phyloP scores from a whole-genome alignment of 2,329 filamentous ascomycete species.

The Dactylellina cionopaga region DNA sequence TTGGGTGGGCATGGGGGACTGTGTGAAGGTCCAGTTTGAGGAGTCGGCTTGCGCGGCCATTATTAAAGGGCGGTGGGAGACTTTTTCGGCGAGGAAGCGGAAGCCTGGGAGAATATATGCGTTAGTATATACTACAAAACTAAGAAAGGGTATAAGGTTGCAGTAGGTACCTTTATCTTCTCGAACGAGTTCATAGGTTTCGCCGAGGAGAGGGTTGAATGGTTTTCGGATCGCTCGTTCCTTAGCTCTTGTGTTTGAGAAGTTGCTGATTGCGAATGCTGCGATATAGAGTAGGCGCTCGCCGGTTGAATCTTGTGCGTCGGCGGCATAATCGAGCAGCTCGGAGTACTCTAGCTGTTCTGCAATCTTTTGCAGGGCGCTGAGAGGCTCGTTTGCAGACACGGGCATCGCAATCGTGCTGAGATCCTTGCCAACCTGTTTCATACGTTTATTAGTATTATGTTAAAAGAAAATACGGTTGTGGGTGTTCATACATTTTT shows the following conservation, averaged over 20 bases:
- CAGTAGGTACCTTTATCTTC: slow-evolving; percentile 75
- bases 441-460: background rate
- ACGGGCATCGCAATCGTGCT: slow-evolving; percentile 98
- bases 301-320: slow-evolving; percentile 66
- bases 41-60: slow-evolving; percentile 94
- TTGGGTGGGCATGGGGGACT: slow-evolving; percentile 87
- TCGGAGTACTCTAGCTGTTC: slow-evolving; percentile 92
- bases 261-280: slow-evolving; percentile 88
- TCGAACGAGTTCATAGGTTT: slow-evolving; percentile 92
- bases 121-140: background rate
- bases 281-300: slow-evolving; percentile 85
- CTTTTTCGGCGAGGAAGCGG: slow-evolving; percentile 93
- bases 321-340: slow-evolving; percentile 79
- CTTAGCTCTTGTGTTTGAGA: slow-evolving; percentile 82
- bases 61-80: slow-evolving; percentile 89
- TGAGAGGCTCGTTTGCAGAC: slow-evolving; percentile 91
- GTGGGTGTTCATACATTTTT: slow-evolving; percentile 77
- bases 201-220: slow-evolving; percentile 95
- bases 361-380: slow-evolving; percentile 84
- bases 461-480: background rate
- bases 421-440: slow-evolving; percentile 79
- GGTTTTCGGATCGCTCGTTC: slow-evolving; percentile 94
- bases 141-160: background rate
- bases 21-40: slow-evolving; percentile 83
- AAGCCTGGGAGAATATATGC: slow-evolving; percentile 69